phyloP scores from a whole-genome alignment of 106 monocot genomes.

The Phalaenopsis aphrodite region DNA sequence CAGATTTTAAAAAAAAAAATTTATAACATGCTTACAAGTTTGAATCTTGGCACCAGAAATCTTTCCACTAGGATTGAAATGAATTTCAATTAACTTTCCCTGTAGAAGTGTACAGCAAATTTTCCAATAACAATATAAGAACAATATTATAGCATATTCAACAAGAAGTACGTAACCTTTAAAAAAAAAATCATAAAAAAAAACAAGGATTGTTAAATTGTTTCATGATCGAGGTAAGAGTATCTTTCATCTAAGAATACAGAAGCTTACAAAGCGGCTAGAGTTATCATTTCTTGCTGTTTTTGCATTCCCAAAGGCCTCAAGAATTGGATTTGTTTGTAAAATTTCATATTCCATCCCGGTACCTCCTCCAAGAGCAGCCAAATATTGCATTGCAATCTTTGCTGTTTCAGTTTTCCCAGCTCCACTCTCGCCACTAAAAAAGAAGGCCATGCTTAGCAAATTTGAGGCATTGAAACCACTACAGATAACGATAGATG shows the following conservation, averaged over 20 bases:
- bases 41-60: constrained; percentile 96
- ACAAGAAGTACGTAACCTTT: not conserved
- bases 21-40: constrained; percentile 57
- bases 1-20: not conserved
- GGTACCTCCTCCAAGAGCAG: constrained; percentile 90
- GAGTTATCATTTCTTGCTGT: constrained; percentile 94
- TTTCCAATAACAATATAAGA: not conserved
- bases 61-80: constrained; percentile 77
- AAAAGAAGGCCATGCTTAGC: constrained; percentile 8
- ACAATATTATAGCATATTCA: constrained; percentile 6
- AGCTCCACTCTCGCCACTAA: constrained; percentile 98
- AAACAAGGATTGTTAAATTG: not conserved
- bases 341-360: constrained; percentile 97
- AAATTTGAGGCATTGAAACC: not conserved
- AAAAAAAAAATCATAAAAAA: not conserved
- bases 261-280: constrained; percentile 90
- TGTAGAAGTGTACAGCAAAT: constrained; percentile 18
- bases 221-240: not conserved
- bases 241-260: not conserved
- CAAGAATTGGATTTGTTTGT: constrained; percentile 95
- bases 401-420: constrained; percentile 99
- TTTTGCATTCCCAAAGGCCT: constrained; percentile 98
- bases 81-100: constrained; percentile 98
- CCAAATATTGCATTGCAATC: constrained; percentile 98
- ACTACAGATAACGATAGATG: not conserved